Evolutionary conservation across 1,284 basidiomycete species (phyloP).

Genomic region (Moesziomyces sp.): DNA sequence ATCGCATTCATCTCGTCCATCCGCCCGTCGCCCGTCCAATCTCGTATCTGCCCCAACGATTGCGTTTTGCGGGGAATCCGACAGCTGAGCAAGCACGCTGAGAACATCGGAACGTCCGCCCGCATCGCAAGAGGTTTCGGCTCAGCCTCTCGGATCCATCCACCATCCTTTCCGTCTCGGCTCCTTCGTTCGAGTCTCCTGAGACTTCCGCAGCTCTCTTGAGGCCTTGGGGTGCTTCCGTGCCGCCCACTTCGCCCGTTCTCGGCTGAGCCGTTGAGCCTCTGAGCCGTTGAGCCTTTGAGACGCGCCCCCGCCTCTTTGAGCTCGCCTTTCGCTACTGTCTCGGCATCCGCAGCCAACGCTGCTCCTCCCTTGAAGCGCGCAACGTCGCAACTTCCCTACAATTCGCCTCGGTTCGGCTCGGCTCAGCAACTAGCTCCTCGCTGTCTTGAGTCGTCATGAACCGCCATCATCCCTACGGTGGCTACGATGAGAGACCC

Average conservation of each 20-base stretch:
- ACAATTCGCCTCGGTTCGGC: not conserved
- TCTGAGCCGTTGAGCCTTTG: constrained; percentile 23
- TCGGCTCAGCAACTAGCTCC: not conserved
- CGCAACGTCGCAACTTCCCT: constrained; percentile 11
- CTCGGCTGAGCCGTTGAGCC: constrained; percentile 31
- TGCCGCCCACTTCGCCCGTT: constrained; percentile 3
- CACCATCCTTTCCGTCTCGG: not conserved
- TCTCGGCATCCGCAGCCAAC: constrained; percentile 3
- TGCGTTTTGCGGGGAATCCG: not conserved
- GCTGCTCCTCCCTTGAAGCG: constrained; percentile 1
- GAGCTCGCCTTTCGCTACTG: constrained; percentile 9
- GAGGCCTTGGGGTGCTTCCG: constrained; percentile 8
- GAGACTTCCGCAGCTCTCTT: constrained; percentile 23
- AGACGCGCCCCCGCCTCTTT: constrained; percentile 6
- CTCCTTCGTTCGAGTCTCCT: constrained; percentile 6
- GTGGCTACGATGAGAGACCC: constrained; percentile 74
- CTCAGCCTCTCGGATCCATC: not conserved
- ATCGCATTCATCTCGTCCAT: constrained; percentile 5
- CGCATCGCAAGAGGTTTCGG: constrained; percentile 13
- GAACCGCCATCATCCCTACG: constrained; percentile 89
- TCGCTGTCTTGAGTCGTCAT: constrained; percentile 72
- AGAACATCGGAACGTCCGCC: constrained; percentile 14
- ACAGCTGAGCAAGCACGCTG: constrained; percentile 21
- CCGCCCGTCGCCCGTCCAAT: not conserved
- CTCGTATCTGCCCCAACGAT: not conserved